A percentile compares a stretch with the other conserved stretches of the same genome.
These are phyloP conservation scores for Flaveria ramosissima DNA, from an alignment of 129 eudicot genomes.

Conservation along the genomic window DNA sequence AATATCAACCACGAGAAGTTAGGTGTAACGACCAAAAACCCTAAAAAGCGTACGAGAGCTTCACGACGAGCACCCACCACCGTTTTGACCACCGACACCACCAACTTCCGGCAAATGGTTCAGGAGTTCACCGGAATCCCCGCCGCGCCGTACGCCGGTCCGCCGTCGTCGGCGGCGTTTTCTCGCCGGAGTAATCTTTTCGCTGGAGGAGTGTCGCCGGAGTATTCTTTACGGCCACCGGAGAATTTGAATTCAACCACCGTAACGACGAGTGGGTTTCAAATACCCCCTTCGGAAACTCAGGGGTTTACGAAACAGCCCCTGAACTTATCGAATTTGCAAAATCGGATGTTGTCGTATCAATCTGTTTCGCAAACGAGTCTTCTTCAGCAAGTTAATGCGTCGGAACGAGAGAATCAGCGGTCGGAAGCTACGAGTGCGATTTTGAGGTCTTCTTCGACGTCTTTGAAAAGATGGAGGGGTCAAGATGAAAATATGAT, in stretches of 20 bases:
- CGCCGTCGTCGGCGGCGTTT: slow-evolving; percentile 24
- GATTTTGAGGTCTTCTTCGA: slow-evolving; percentile 25
- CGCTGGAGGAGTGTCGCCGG: slow-evolving; percentile 33
- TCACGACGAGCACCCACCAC: slow-evolving; percentile 93
- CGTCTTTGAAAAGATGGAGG: slow-evolving; percentile 41
- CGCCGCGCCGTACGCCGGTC: slow-evolving; percentile 53
- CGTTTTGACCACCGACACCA: slow-evolving; percentile 78
- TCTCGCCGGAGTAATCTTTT: slow-evolving; percentile 57
- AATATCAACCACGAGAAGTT: slow-evolving; percentile 14
- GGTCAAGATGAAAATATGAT: slow-evolving; percentile 39
- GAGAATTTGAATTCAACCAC: slow-evolving; percentile 38
- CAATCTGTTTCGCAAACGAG: slow-evolving; percentile 35
- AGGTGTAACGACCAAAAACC: slow-evolving; percentile 40
- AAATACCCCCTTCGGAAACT: slow-evolving; percentile 24
- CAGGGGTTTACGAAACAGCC: slow-evolving; percentile 26
- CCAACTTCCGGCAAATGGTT: slow-evolving; percentile 87
- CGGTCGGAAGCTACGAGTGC: slow-evolving; percentile 19
- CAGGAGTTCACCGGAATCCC: slow-evolving; percentile 93
- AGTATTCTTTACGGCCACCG: slow-evolving; percentile 58
- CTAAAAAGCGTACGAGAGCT: slow-evolving; percentile 81
- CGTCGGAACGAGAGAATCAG: not conserved
- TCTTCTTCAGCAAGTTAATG: slow-evolving; percentile 10
- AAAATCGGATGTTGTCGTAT: slow-evolving; percentile 40
- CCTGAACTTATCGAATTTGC: slow-evolving; percentile 44
- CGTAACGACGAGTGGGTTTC: slow-evolving; percentile 24